Evolutionary conservation across 768 basidiomycete genomes (phyloP).

Genomic region (Russula virescens): DNA sequence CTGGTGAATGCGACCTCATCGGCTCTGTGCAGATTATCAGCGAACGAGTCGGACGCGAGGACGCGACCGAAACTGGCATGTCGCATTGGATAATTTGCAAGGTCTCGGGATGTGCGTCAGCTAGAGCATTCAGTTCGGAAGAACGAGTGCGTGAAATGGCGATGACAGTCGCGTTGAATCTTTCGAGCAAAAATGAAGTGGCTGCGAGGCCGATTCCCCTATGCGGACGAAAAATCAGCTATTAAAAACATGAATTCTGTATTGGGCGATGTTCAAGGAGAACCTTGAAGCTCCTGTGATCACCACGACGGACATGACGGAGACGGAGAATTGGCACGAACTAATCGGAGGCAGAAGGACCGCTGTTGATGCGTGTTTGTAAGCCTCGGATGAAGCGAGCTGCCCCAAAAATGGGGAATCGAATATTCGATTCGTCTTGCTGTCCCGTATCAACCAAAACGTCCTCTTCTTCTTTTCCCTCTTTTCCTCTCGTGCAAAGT

Average conservation of each 20-base stretch:
- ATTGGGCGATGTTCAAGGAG: constrained; percentile 5
- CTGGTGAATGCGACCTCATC: constrained; percentile 47
- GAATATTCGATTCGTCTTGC: too few species aligned
- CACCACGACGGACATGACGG: constrained; percentile 46
- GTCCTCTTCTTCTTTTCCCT: constrained; percentile 30
- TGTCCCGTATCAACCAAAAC: neutral
- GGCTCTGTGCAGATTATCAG: constrained; percentile 39
- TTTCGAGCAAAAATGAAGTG: constrained; percentile 55
- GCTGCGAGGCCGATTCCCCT: constrained; percentile 78
- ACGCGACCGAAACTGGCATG: constrained; percentile 49
- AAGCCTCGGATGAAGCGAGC: neutral
- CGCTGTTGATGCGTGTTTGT: constrained; percentile 16
- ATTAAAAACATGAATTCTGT: neutral
- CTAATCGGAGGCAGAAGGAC: constrained; percentile 1
- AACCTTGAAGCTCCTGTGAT: constrained; percentile 86
- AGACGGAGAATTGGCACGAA: constrained; percentile 7
- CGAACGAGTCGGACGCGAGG: constrained; percentile 8
- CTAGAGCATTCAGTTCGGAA: constrained; percentile 54
- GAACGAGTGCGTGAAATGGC: constrained; percentile 68
- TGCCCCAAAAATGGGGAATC: constrained; percentile 20
- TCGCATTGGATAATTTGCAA: constrained; percentile 64
- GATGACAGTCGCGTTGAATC: constrained; percentile 62
- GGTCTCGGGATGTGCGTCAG: constrained; percentile 32
- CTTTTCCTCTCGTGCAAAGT: constrained; percentile 28
- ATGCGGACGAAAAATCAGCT: constrained; percentile 22